Percentiles rank a stretch among this genome's conserved stretches.
Conservation (phyloP, 176 grass and related monocot genomes). For the Poa annua region DNA sequence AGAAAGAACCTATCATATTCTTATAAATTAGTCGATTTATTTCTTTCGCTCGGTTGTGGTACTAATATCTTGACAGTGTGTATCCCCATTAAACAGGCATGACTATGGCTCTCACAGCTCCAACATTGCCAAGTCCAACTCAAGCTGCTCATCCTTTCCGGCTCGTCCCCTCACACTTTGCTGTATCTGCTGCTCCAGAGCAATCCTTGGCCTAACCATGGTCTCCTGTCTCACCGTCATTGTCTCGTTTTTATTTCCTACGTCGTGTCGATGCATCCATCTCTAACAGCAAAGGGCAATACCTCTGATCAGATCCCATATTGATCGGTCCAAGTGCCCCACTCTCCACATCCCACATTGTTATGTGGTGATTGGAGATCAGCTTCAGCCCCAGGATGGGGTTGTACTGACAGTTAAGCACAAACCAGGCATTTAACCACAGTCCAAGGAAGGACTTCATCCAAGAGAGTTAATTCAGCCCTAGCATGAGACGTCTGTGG, state of each 20-base stretch:
- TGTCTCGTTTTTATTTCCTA: slow-evolving; percentile 59
- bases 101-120: slow-evolving; percentile 83
- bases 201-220: slow-evolving; percentile 99
- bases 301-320: slow-evolving; percentile 15
- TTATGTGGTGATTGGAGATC: slow-evolving; percentile 64
- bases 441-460: slow-evolving; percentile 61
- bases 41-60: slow-evolving; percentile 38
- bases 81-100: slow-evolving; percentile 95
- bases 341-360: slow-evolving; percentile 55
- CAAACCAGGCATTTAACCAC: slow-evolving; percentile 56
- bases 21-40: slow-evolving; percentile 12
- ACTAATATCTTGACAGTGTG: slow-evolving; percentile 89
- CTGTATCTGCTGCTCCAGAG: slow-evolving; percentile 74
- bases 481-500: slow-evolving; percentile 47
- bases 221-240: slow-evolving; percentile 49
- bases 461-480: slow-evolving; percentile 51
- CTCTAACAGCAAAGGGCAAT: slow-evolving; percentile 60
- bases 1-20: slow-evolving; percentile 20
- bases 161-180: slow-evolving; percentile 78
- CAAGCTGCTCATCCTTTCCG: slow-evolving; percentile 77
- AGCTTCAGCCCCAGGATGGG: slow-evolving; percentile 83
- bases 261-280: slow-evolving; percentile 61
- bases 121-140: slow-evolving; percentile 70
- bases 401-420: slow-evolving; percentile 68
- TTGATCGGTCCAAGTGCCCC: slow-evolving; percentile 49